These are phyloP conservation scores for Symbiodinium pilosum DNA, from an alignment of 73 alveolate species.

Conservation along the genomic window DNA sequence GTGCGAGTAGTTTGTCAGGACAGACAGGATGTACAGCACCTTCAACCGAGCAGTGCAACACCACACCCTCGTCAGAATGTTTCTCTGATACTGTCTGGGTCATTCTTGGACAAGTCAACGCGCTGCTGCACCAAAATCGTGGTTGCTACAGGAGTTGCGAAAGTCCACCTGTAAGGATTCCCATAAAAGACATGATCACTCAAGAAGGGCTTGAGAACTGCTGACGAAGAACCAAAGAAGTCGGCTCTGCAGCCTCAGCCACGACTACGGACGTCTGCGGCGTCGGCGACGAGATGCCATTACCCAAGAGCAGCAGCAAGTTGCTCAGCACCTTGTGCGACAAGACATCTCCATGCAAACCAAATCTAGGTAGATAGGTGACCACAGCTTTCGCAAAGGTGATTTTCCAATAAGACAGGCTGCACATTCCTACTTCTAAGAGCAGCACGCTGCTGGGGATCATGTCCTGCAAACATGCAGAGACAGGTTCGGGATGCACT, in stretches of 20 bases:
- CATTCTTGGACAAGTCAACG: too few relatives aligned
- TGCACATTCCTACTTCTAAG: background rate
- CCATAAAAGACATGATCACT: too few relatives aligned
- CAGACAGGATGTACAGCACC: conserved; percentile 84
- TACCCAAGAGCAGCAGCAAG: conserved; percentile 53
- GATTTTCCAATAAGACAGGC: too few relatives aligned
- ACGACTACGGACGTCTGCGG: conserved; percentile 24
- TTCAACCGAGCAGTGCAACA: background rate
- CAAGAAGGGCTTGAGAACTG: too few relatives aligned
- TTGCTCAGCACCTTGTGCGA: conserved; percentile 59
- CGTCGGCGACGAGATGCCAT: conserved; percentile 82
- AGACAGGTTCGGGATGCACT: background rate
- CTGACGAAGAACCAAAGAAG: too few relatives aligned
- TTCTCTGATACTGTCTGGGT: too few relatives aligned
- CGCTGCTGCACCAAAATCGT: too few relatives aligned
- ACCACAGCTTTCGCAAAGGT: too few relatives aligned
- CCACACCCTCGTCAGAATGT: background rate
- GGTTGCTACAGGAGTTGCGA: too few relatives aligned
- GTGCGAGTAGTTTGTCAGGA: conserved; percentile 80
- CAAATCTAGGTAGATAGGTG: too few relatives aligned
- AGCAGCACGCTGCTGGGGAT: background rate
- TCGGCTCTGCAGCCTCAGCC: conserved; percentile 41
- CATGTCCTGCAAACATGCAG: background rate
- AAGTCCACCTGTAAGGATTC: too few relatives aligned
- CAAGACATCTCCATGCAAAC: too few relatives aligned